Base-by-base conservation (phyloP, 2,329 filamentous ascomycete species). In the Aquanectria penicillioides region DNA sequence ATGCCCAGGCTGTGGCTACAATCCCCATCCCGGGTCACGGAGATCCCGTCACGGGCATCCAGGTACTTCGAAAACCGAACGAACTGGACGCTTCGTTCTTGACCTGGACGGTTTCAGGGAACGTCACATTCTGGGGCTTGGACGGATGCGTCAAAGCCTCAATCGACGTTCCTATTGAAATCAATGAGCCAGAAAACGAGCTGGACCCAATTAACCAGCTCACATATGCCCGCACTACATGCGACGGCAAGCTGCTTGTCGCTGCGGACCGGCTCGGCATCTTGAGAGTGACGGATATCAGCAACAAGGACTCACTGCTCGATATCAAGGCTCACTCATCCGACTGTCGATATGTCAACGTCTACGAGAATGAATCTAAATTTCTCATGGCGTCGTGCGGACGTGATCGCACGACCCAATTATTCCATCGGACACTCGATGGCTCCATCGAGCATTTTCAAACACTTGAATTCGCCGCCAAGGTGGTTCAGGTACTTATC, bases 381-480 rank as follows among this genome's bases (percentile, higher is more conserved):
- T 84, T 87, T 29, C 80, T 97, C 40, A 82, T 98, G 66, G 94
- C 92, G 15, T 93, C 89, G 10, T 94, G 90, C 71, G 92, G 93
- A 29, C 86, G 95, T 64, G 95, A 99, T 75, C 89, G 95, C 47
- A 97, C 91, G n/a, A 86, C 94, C 1, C 95, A 99, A 73, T 79
- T 99, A n/a, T 98, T 97, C 72, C 83, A 86, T 59, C 81, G 82
- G 22, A 81, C 82, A 20, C 77, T 78, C 2, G 80, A 76, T 11
- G 83, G 86, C 3, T 77, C 76, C 3, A 90, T 96, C 74, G 86
- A 91, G 57, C 85, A 97, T 56, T 86, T 97, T 48, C 95, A 99
- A 74, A 99, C 95, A 0, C 85, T 98, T 54, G 94, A 99, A 67
- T 97, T 98, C 75, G 88, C 93, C 25, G 92, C 93, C 18, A 91